A percentile compares a stretch with the other conserved stretches of the same genome.
Evolutionary conservation across 2,329 filamentous ascomycete species (phyloP).

Genomic region (Colletotrichum simmondsii): DNA sequence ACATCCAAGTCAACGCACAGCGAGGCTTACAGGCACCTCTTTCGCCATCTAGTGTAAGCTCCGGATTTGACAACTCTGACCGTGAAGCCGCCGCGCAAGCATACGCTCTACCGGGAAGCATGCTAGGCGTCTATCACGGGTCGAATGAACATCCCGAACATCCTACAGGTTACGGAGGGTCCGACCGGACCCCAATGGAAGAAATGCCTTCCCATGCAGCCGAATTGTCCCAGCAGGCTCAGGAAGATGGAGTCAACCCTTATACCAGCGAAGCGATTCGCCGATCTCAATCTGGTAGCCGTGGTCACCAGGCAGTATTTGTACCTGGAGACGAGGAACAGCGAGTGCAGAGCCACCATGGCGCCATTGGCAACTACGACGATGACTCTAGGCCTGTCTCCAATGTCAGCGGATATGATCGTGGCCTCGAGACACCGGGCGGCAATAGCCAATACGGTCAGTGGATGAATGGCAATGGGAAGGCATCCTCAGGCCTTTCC

Average conservation of each 20-base stretch:
- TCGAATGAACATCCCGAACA: conserved; percentile 11
- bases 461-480: conserved; percentile 26
- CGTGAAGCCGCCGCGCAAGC: conserved; percentile 70
- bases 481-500: background rate
- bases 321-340: conserved; percentile 13
- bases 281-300: conserved; percentile 12
- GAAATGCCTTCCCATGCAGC: conserved; percentile 62
- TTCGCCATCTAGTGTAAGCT: conserved; percentile 86
- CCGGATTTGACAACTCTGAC: conserved; percentile 62
- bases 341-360: conserved; percentile 14
- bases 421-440: conserved; percentile 25
- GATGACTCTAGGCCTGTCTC: background rate
- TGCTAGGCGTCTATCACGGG: background rate
- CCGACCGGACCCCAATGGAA: conserved; percentile 56
- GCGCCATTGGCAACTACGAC: background rate
- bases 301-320: conserved; percentile 2
- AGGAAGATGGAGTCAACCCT: conserved; percentile 67
- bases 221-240: conserved; percentile 60
- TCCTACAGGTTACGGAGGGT: conserved; percentile 56
- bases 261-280: conserved; percentile 61
- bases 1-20: conserved; percentile 82
- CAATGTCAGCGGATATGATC: background rate
- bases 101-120: conserved; percentile 57
- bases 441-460: conserved; percentile 31
- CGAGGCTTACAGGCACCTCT: conserved; percentile 83